A percentile compares a stretch with the other conserved stretches of the same genome.
Evolutionary conservation across 73 alveolate species (phyloP).

Genomic region (Strombidium stylifer): DNA sequence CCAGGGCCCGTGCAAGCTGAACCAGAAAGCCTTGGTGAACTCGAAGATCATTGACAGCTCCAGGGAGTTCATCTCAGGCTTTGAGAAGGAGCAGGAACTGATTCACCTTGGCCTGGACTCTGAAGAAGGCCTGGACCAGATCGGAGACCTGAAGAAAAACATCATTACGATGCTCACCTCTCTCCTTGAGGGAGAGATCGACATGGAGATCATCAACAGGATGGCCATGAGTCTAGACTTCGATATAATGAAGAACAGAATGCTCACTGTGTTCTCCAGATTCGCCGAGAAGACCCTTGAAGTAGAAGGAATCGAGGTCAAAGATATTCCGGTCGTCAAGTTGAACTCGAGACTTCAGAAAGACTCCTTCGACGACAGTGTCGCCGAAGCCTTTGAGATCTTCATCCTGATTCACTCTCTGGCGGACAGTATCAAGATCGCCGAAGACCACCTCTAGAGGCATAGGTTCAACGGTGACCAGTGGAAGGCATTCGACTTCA

Average conservation of each 20-base stretch:
- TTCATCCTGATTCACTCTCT: constrained; percentile 27
- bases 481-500: constrained; percentile 50
- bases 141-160: constrained; percentile 23
- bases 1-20: constrained; percentile 78
- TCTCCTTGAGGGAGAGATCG: constrained; percentile 46
- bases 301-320: not conserved
- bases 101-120: constrained; percentile 16
- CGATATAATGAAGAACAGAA: constrained; percentile 37
- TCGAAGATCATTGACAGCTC: constrained; percentile 46
- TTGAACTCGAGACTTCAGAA: constrained; percentile 1
- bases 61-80: constrained; percentile 46
- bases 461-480: constrained; percentile 23
- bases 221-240: constrained; percentile 29
- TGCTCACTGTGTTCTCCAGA: constrained; percentile 25
- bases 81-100: constrained; percentile 18
- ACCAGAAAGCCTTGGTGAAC: constrained; percentile 51
- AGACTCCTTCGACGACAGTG: constrained; percentile 38
- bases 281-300: constrained; percentile 15
- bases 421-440: constrained; percentile 11
- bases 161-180: constrained; percentile 31
- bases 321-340: not conserved
- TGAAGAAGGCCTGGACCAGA: constrained; percentile 23
- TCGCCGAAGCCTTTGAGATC: constrained; percentile 43
- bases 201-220: constrained; percentile 9
- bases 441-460: constrained; percentile 22